Percentiles rank a stretch among this genome's conserved stretches.
Conservation (phyloP, 73 alveolate genomes). For the Stentor roeselii region DNA sequence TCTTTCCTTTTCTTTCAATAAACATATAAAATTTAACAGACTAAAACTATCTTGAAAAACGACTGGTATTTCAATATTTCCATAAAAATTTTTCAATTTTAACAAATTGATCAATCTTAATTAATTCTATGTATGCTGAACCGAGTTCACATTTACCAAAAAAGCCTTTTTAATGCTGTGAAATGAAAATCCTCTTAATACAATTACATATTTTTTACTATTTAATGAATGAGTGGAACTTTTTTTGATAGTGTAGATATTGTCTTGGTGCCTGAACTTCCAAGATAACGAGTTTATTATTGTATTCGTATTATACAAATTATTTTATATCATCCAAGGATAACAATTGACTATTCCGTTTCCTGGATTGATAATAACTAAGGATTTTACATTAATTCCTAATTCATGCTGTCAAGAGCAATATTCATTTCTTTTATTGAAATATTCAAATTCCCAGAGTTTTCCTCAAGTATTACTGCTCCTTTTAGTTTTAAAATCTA, state of each 20-base stretch:
- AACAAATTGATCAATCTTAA: constrained; percentile 60
- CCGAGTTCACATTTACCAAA: constrained; percentile 93
- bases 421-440: constrained; percentile 55
- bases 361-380: constrained; percentile 96
- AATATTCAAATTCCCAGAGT: constrained; percentile 74
- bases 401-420: constrained; percentile 39
- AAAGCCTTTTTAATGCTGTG: constrained; percentile 88
- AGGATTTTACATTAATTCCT: constrained; percentile 71
- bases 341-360: constrained; percentile 91
- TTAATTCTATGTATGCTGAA: constrained; percentile 81
- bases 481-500: constrained; percentile 76
- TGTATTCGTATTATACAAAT: constrained; percentile 50
- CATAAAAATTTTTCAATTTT: constrained; percentile 49
- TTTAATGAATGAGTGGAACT: constrained; percentile 84
- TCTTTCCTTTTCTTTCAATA: too few species aligned
- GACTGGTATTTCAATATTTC: too few species aligned
- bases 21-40: too few species aligned
- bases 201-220: constrained; percentile 54
- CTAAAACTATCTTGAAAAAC: too few species aligned
- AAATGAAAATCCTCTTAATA: constrained; percentile 61
- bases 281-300: constrained; percentile 73
- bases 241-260: constrained; percentile 70
- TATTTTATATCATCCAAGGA: constrained; percentile 67
- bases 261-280: constrained; percentile 99
- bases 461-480: constrained; percentile 79